Conservation (phyloP, 2,329 filamentous ascomycete genomes). For the Ceratocystis destructans region DNA sequence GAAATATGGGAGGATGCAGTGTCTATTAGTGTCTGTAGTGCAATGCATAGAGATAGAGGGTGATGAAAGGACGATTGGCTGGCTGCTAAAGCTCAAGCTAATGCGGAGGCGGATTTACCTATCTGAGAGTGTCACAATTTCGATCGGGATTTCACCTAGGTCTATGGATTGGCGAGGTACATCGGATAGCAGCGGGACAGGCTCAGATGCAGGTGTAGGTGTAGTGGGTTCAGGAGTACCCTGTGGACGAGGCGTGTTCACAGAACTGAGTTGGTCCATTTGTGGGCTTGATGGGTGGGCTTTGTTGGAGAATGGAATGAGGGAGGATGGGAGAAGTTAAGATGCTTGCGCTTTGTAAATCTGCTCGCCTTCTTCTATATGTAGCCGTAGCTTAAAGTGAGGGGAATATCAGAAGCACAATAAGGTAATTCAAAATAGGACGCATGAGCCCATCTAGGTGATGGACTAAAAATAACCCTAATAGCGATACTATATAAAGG, state of each 20-base stretch:
- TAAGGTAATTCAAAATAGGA: not conserved
- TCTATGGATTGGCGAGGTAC: constrained; percentile 46
- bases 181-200: constrained; percentile 30
- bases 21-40: constrained; percentile 21
- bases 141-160: constrained; percentile 83
- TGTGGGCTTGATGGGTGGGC: not conserved
- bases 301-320: not conserved
- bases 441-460: not conserved
- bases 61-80: too few relatives aligned
- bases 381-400: not conserved
- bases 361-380: not conserved
- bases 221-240: not conserved
- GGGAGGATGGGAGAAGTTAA: not conserved
- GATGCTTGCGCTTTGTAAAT: not conserved
- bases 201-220: too few relatives aligned
- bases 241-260: not conserved
- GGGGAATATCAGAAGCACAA: not conserved
- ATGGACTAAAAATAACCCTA: constrained; percentile 3
- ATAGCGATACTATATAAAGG: not conserved
- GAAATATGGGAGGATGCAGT: not conserved
- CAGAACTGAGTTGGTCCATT: not conserved
- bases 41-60: not conserved
- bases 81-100: not conserved
- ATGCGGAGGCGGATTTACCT: constrained; percentile 39
- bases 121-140: constrained; percentile 80